phyloP scores from a whole-genome alignment of 2,329 filamentous ascomycete species.

The Rugonectria rugulosa region DNA sequence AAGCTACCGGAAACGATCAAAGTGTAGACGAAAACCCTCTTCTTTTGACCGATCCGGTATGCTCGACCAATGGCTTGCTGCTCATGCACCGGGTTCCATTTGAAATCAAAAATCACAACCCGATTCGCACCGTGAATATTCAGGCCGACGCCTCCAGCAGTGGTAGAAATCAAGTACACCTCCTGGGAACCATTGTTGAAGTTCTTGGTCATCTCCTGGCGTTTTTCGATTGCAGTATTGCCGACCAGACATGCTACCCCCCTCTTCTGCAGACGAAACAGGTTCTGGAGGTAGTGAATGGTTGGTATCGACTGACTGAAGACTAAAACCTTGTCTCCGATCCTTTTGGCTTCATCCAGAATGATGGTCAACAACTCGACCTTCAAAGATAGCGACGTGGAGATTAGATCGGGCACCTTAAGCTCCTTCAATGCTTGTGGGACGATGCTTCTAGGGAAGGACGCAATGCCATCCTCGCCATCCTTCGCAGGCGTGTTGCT shows the following conservation, averaged over 20 bases:
- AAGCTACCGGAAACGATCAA: conserved; percentile 81
- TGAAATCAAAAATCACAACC: conserved; percentile 85
- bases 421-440: conserved; percentile 46
- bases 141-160: conserved; percentile 80
- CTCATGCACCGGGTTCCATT: conserved; percentile 82
- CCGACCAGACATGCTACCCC: conserved; percentile 73
- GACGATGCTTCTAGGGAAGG: conserved; percentile 39
- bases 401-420: conserved; percentile 49
- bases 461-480: conserved; percentile 17
- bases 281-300: conserved; percentile 70
- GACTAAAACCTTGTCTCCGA: conserved; percentile 78
- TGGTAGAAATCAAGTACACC: conserved; percentile 84
- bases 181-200: conserved; percentile 70
- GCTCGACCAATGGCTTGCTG: conserved; percentile 87
- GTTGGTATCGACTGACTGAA: conserved; percentile 79
- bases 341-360: conserved; percentile 66
- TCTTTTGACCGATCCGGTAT: conserved; percentile 84
- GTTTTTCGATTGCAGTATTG: conserved; percentile 57
- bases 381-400: conserved; percentile 70
- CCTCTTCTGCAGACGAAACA: conserved; percentile 59
- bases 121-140: conserved; percentile 87
- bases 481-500: conserved; percentile 1
- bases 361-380: conserved; percentile 73
- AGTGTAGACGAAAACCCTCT: conserved; percentile 84
- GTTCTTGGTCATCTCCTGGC: conserved; percentile 69